Evolutionary conservation across 2,329 filamentous ascomycete genomes (phyloP), one percentile per base, ranked within the genome.

Genomic region (Neofusicoccum laricinum): DNA sequence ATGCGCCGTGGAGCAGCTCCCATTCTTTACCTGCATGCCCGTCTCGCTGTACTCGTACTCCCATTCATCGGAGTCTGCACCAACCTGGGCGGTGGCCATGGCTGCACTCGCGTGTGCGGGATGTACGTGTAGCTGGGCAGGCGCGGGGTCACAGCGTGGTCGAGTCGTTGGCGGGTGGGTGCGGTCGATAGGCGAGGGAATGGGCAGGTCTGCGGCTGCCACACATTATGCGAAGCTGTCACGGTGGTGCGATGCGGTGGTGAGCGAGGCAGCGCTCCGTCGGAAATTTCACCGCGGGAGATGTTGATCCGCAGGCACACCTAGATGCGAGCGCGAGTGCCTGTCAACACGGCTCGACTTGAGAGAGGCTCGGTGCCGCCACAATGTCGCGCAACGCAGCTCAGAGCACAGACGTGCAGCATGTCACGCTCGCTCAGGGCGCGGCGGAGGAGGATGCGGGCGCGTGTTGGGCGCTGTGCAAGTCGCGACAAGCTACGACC

Each of bases 31-130:
- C 75, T 85, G 84, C 30, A 80, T 83, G 59, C 84, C 81, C 7
- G 77, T 78, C 6, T 80, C 76, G 69, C 83, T 74, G 67, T 87
- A 87, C 69, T 88, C 85, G 72, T 87, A 88, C 68, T 88, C 86
- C 77, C 83, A 88, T n/a, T 86, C 78, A n/a, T 80, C 78, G 15
- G 77, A 72, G 40, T 76, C 69, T 15, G 40, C 36, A 36, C 59
- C 59, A 25, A 32, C 45, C 46, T 45, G 59, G 43, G 53, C 25
- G 49, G 63, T 40, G 19, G 43, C 45, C 40, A 61, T 65, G 55
- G 55, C 57, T 21, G 61, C 4, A 10, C 11, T 46, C n/a, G 49
- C 17, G 38, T 32, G 15, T 21, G 46, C n/a, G 19, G 14, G 34
- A 10, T 25, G 58, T n/a, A 2, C 34, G 15, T 19, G 17, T 10